Percentiles rank a stretch among this genome's conserved stretches.
These are phyloP conservation scores for Mollisia scopiformis DNA, from an alignment of 2,329 filamentous ascomycete species.

Conservation along the genomic window DNA sequence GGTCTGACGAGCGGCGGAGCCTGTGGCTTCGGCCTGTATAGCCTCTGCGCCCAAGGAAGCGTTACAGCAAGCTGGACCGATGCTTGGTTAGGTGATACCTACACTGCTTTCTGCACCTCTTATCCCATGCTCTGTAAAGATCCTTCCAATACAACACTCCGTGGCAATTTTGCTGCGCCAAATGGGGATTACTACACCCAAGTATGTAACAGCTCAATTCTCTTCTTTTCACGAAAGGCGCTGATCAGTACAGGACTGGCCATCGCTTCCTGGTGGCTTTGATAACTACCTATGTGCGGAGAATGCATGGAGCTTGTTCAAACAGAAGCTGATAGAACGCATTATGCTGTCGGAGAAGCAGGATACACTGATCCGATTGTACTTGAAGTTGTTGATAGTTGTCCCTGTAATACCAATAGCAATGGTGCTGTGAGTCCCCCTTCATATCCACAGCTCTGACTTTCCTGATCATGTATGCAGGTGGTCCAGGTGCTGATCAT, in stretches of 20 bases:
- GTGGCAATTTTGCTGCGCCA: conserved; percentile 18
- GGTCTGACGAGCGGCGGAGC: conserved; percentile 16
- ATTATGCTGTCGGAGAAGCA: conserved; percentile 21
- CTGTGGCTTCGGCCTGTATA: conserved; percentile 19
- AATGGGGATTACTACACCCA: conserved; percentile 25
- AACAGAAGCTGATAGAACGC: conserved; percentile 21
- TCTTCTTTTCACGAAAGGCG: not conserved
- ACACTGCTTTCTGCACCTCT: conserved; percentile 16
- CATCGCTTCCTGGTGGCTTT: conserved; percentile 17
- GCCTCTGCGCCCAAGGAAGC: conserved; percentile 15
- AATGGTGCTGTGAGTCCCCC: conserved; percentile 20
- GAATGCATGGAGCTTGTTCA: conserved; percentile 23
- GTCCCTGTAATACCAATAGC: conserved; percentile 21
- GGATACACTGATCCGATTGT: conserved; percentile 23
- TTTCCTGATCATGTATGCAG: not conserved
- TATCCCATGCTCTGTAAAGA: conserved; percentile 18
- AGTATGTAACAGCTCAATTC: not conserved
- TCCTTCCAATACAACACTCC: conserved; percentile 6
- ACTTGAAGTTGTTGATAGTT: conserved; percentile 22
- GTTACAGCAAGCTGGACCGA: conserved; percentile 17
- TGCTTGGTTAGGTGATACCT: conserved; percentile 8
- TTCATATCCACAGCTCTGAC: not conserved
- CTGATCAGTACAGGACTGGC: conserved; percentile 19
- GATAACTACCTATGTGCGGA: conserved; percentile 27
- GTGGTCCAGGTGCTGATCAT: conserved; percentile 16